These are phyloP conservation scores for Phallus indusiatus DNA, from an alignment of 768 basidiomycete species.

Conservation along the genomic window DNA sequence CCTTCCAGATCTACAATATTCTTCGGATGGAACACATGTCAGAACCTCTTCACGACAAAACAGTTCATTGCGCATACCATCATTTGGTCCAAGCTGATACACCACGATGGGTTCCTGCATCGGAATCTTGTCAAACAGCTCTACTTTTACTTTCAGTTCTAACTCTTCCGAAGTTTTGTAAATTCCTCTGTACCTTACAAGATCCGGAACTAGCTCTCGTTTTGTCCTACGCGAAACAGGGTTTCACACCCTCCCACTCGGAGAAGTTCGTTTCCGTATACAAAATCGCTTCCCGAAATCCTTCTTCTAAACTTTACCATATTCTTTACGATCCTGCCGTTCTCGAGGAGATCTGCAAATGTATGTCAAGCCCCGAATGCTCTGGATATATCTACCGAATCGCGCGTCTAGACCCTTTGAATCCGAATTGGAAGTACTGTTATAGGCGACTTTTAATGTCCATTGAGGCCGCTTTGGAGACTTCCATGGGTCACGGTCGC, in stretches of 20 bases:
- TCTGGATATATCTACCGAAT: not conserved
- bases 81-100: not conserved
- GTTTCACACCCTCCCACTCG: not conserved
- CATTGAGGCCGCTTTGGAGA: not conserved
- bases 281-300: not conserved
- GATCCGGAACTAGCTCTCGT: not conserved
- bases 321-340: not conserved
- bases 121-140: not conserved
- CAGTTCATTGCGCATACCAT: not conserved
- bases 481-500: not conserved
- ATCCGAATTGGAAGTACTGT: not conserved
- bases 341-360: not conserved
- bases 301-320: not conserved
- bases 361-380: not conserved
- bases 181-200: not conserved
- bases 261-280: not conserved
- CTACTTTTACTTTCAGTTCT: not conserved
- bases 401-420: not conserved
- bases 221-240: not conserved
- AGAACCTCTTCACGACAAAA: not conserved
- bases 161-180: not conserved
- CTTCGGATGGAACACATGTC: not conserved
- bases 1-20: not conserved
- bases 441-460: not conserved
- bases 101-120: not conserved